Percentiles rank a stretch among this genome's conserved stretches.
phyloP scores from a whole-genome alignment of 73 alveolate species.

The Strombidium stylifer region DNA sequence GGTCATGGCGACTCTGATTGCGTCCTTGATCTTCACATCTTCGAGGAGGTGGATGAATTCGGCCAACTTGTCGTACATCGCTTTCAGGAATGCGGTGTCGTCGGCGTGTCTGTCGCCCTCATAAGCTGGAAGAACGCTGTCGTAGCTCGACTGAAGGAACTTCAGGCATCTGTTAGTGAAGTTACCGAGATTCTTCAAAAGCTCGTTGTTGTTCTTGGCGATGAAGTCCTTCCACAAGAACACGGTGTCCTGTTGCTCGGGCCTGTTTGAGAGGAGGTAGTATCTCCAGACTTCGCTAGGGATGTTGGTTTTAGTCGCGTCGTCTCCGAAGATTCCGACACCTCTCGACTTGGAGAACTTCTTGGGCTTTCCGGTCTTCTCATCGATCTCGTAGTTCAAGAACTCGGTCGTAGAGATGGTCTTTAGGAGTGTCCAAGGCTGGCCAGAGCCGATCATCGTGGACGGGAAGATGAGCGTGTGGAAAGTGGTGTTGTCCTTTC shows the following conservation, averaged over 20 bases:
- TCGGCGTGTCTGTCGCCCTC: conserved; percentile 39
- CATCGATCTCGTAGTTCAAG: conserved; percentile 87
- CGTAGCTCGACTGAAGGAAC: conserved; percentile 67
- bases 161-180: conserved; percentile 85
- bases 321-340: conserved; percentile 98
- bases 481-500: conserved; percentile 98
- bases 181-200: conserved; percentile 94
- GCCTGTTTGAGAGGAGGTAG: conserved; percentile 91
- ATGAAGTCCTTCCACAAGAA: conserved; percentile 96
- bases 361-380: conserved; percentile 55
- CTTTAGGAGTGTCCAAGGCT: conserved; percentile 86
- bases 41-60: conserved; percentile 83
- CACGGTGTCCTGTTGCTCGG: conserved; percentile 93
- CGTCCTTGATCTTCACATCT: conserved; percentile 84
- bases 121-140: conserved; percentile 64
- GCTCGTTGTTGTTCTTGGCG: conserved; percentile 96
- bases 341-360: conserved; percentile 94
- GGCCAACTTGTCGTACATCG: conserved; percentile 51
- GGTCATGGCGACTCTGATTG: conserved; percentile 85
- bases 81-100: conserved; percentile 68
- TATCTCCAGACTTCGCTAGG: conserved; percentile 98
- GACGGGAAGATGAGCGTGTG: conserved; percentile 98
- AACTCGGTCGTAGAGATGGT: conserved; percentile 94
- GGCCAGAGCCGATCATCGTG: conserved; percentile 86
- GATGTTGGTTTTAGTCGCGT: conserved; percentile 89